Evolutionary conservation across 441 rosid species (phyloP).

Genomic region (Aleurites moluccanus): DNA sequence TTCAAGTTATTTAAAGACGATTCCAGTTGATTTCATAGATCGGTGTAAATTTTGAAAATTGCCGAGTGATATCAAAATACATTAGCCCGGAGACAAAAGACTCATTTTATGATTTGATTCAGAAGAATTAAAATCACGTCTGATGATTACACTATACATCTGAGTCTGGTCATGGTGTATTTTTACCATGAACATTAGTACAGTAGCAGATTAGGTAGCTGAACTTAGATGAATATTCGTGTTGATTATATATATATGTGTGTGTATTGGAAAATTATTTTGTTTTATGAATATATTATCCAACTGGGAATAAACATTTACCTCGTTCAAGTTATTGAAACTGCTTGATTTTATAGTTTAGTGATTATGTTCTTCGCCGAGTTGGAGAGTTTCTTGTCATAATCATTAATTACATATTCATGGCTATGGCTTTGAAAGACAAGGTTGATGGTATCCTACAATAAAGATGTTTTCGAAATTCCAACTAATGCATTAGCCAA

Average conservation of each 20-base stretch:
- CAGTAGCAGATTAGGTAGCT: background rate
- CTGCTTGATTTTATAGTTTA: background rate
- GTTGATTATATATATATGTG: background rate
- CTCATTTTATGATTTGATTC: background rate
- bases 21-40: background rate
- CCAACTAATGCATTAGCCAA: too few species aligned
- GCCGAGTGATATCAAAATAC: background rate
- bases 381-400: background rate
- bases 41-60: constrained; percentile 1
- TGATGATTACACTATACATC: background rate
- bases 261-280: background rate
- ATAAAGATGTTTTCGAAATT: too few species aligned
- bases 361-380: background rate
- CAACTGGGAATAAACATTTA: background rate
- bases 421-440: too few species aligned
- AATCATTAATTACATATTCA: too few species aligned
- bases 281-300: background rate
- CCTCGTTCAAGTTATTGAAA: background rate
- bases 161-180: background rate
- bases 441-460: too few species aligned
- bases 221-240: background rate
- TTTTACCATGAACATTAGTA: background rate
- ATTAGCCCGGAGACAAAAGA: background rate
- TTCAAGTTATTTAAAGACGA: background rate
- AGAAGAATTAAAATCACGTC: background rate